Evolutionary conservation across 768 basidiomycete genomes (phyloP).

Genomic region (Gymnopilus dilepis): DNA sequence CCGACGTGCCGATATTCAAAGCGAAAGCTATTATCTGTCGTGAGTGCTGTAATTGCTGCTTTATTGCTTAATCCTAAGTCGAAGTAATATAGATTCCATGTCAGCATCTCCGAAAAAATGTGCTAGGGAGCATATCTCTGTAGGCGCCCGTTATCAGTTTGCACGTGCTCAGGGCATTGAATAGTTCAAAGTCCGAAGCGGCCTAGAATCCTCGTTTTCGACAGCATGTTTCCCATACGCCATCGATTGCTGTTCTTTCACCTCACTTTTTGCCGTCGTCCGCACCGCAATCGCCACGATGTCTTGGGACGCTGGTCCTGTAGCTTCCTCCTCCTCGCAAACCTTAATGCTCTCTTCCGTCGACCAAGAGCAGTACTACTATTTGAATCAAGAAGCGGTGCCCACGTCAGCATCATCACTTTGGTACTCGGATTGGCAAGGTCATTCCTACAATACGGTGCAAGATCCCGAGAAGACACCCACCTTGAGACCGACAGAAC

Average conservation of each 20-base stretch:
- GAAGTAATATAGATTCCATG: no score
- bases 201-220: not conserved
- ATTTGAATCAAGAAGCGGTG: constrained; percentile 2
- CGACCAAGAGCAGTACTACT: not conserved
- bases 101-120: no score
- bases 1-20: no score
- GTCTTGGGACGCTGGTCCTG: not conserved
- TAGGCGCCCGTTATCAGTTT: no score
- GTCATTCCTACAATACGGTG: constrained; percentile 1
- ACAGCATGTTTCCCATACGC: constrained; percentile 1
- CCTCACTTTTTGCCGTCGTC: not conserved
- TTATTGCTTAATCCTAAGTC: no score
- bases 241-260: not conserved
- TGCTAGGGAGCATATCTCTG: no score
- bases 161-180: no score
- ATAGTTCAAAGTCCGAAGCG: not conserved
- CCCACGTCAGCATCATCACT: not conserved
- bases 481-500: not conserved
- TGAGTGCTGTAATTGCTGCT: no score
- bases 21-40: no score
- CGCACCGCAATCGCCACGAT: not conserved
- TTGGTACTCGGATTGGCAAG: not conserved
- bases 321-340: not conserved
- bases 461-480: constrained; percentile 11
- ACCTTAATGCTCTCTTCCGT: not conserved